These are phyloP conservation scores for Wickerhamiella galacta DNA, from an alignment of 805 yeast genomes.

Conservation along the genomic window DNA sequence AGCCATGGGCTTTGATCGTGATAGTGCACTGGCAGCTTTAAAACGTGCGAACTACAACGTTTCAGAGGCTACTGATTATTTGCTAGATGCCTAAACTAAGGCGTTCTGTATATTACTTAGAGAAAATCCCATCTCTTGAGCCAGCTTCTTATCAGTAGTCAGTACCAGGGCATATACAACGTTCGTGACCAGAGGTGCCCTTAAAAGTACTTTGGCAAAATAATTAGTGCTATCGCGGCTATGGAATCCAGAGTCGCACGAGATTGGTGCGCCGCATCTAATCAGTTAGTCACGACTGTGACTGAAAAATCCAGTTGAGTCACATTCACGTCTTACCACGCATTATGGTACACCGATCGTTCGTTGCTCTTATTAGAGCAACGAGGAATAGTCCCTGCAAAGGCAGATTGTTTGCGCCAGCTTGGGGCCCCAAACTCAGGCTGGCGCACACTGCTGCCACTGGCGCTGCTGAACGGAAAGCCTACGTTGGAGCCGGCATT, in stretches of 20 bases:
- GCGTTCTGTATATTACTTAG: not conserved
- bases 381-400: slow-evolving; percentile 13
- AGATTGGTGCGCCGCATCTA: no score
- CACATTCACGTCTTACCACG: not conserved
- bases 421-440: not conserved
- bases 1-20: slow-evolving; percentile 75
- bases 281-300: no score
- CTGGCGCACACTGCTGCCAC: slow-evolving; percentile 1
- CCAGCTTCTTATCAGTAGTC: no score
- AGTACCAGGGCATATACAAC: no score
- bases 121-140: no score
- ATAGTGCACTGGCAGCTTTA: slow-evolving; percentile 52
- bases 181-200: no score
- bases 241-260: no score
- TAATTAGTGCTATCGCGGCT: no score
- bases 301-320: no score
- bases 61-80: slow-evolving; percentile 72
- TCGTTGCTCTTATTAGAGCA: slow-evolving; percentile 11
- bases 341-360: slow-evolving; percentile 8
- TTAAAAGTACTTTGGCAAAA: no score
- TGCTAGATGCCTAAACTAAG: slow-evolving; percentile 33
- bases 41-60: slow-evolving; percentile 54
- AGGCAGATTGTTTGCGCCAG: slow-evolving; percentile 6
- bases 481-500: slow-evolving; percentile 25
- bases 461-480: slow-evolving; percentile 5